Evolutionary conservation across 306 rosid genomes (phyloP).

Genomic region (Pyrus bretschneideri): DNA sequence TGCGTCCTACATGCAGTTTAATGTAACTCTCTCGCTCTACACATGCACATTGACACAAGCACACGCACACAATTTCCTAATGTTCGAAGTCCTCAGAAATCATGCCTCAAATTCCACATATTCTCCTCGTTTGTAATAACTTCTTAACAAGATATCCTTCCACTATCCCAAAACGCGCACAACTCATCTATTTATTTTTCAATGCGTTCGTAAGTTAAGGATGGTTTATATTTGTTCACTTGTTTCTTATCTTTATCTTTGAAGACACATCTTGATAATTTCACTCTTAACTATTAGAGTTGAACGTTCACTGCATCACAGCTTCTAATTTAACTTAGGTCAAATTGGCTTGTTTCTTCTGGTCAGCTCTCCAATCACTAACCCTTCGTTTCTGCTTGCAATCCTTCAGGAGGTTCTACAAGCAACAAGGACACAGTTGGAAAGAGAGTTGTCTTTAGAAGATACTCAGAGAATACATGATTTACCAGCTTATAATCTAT

Average conservation of each 20-base stretch:
- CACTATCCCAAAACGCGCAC: too few relatives aligned
- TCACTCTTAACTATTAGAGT: too few relatives aligned
- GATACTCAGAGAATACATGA: conserved; percentile 69
- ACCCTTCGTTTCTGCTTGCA: conserved; percentile 3
- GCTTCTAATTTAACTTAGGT: not conserved
- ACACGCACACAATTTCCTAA: not conserved
- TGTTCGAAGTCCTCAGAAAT: too few relatives aligned
- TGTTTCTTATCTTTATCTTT: too few relatives aligned
- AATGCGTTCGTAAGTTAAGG: too few relatives aligned
- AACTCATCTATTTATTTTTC: too few relatives aligned
- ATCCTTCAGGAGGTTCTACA: conserved; percentile 78
- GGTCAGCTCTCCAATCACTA: not conserved
- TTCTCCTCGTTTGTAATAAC: too few relatives aligned
- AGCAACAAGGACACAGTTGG: conserved; percentile 68
- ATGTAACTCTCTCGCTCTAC: conserved; percentile 40
- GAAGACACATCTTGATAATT: too few relatives aligned
- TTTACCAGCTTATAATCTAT: conserved; percentile 77
- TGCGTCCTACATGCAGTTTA: conserved; percentile 93
- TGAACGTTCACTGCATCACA: not conserved
- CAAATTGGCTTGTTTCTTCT: not conserved
- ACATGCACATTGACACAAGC: not conserved
- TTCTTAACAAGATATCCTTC: too few relatives aligned
- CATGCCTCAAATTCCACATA: too few relatives aligned
- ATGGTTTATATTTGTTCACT: too few relatives aligned
- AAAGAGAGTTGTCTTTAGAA: conserved; percentile 83